These are phyloP conservation scores for Phytophthora fragariae DNA, from an alignment of 352 stramenopile species.

Conservation along the genomic window DNA sequence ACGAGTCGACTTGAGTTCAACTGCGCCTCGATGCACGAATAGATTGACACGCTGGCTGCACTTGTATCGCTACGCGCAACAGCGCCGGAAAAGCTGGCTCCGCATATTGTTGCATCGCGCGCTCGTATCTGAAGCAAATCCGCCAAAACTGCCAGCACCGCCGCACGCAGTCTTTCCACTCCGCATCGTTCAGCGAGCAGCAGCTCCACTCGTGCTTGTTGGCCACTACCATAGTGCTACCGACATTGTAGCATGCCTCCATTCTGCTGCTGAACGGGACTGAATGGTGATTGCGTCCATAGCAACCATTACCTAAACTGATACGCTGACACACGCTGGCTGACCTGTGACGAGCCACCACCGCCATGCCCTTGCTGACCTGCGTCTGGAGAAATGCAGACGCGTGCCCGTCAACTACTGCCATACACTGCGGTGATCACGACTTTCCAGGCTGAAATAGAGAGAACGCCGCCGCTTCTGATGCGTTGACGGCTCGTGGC, in stretches of 20 bases:
- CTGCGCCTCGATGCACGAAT: not conserved
- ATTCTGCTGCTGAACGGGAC: constrained; percentile 14
- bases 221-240: not conserved
- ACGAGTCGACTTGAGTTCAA: constrained; percentile 21
- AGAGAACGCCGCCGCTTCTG: constrained; percentile 31
- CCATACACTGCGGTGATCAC: not conserved
- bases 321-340: constrained; percentile 21
- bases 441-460: constrained; percentile 26
- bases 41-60: not conserved
- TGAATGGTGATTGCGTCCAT: constrained; percentile 25
- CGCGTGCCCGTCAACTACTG: not conserved
- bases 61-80: not conserved
- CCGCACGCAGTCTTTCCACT: constrained; percentile 15
- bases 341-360: constrained; percentile 18
- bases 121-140: constrained; percentile 29
- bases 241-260: not conserved
- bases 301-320: constrained; percentile 25
- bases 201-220: not conserved
- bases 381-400: constrained; percentile 25
- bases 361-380: constrained; percentile 20
- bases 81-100: constrained; percentile 31
- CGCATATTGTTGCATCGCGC: constrained; percentile 21
- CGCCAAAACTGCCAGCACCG: constrained; percentile 11
- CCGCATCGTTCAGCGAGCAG: constrained; percentile 13
- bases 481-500: constrained; percentile 26